Base-by-base conservation (phyloP, 176 grass and related monocot species). In the Phoenix dactylifera region DNA sequence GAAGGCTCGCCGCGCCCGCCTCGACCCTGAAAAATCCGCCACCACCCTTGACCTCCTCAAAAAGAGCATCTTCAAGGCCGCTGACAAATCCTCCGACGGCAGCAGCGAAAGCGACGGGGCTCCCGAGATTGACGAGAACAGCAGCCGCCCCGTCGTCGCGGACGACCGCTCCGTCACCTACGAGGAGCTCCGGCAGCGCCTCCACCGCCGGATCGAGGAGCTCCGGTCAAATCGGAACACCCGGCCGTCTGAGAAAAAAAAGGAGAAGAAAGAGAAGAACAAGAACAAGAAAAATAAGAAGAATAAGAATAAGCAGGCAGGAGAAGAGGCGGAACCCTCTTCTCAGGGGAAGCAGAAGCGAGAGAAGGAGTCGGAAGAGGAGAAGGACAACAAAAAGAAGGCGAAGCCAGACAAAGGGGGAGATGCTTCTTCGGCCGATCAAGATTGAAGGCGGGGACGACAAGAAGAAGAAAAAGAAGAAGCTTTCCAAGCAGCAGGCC, bases 21-120 rank as follows among this genome's bases (percentile, higher is more conserved):
- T 97, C 9, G 79, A 91, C 26, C 92, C 87, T 0, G 70, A 59
- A 7, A 59, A 56, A 1, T 76, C 87, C 2, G 59, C 86, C 20
- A 82, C 85, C 63, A 97, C 87, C 16, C 78, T 98, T 2, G 84
- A 98, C 49, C 66, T 85, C 53, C 71, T 92, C 55, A 88, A 88
- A 76, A 85, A 83, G 22, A 83, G 78, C 16, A 15, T 88, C 52
- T 28, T 19, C 17, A 39, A 68, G 51, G 59, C 64, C 18, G 69
- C 51, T 24, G 76, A 72, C 52, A 72, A 73, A 6, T 51, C 60
- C 1, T 61, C 44, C 1, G 73, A 78, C 0, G 63, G 57, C 0
- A 71, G 78, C 1, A 26, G 63, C 4, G 75, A 78, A 0, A 35
- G 66, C 4, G 24, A 60, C 4, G 71, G 72, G 16, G 29, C 51